Evolutionary conservation across 2,329 filamentous ascomycete genomes (phyloP).

Genomic region (Boeremia exigua): DNA sequence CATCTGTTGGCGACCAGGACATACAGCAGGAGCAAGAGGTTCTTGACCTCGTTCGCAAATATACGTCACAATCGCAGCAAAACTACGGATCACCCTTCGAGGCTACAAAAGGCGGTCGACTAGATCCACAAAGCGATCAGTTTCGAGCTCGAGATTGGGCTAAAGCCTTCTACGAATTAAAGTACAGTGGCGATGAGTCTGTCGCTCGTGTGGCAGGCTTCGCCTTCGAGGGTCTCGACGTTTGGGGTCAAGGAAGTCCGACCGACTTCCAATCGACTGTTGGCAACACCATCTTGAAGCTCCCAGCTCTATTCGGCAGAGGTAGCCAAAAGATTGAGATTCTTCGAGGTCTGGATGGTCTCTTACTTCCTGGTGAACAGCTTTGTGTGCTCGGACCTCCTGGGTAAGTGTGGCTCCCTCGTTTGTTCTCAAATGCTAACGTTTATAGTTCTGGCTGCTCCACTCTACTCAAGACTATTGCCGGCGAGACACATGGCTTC

Average conservation of each 20-base stretch:
- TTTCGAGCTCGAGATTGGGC: slow-evolving; percentile 54
- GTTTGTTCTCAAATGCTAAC: slow-evolving; percentile 1
- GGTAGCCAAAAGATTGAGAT: slow-evolving; percentile 67
- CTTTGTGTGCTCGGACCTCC: slow-evolving; percentile 74
- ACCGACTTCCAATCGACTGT: slow-evolving; percentile 73
- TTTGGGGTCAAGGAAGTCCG: slow-evolving; percentile 69
- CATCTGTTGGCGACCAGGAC: slow-evolving; percentile 6
- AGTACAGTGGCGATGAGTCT: slow-evolving; percentile 54
- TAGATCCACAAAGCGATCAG: slow-evolving; percentile 51
- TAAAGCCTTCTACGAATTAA: slow-evolving; percentile 53
- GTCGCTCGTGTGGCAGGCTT: slow-evolving; percentile 64
- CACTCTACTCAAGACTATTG: slow-evolving; percentile 81
- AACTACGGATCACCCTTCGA: slow-evolving; percentile 40
- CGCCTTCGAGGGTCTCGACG: slow-evolving; percentile 67
- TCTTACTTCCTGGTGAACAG: slow-evolving; percentile 73
- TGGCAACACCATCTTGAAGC: slow-evolving; percentile 63
- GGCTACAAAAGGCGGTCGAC: slow-evolving; percentile 44
- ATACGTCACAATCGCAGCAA: slow-evolving; percentile 48
- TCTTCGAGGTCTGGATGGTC: slow-evolving; percentile 68
- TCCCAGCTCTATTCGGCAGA: slow-evolving; percentile 59
- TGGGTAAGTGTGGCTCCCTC: slow-evolving; percentile 27
- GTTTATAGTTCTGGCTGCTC: slow-evolving; percentile 66
- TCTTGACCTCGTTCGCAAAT: slow-evolving; percentile 46
- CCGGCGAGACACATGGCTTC: slow-evolving; percentile 81
- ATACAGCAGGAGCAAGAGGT: slow-evolving; percentile 24